phyloP scores from a whole-genome alignment of 306 rosid genomes.

The Corylus americana region DNA sequence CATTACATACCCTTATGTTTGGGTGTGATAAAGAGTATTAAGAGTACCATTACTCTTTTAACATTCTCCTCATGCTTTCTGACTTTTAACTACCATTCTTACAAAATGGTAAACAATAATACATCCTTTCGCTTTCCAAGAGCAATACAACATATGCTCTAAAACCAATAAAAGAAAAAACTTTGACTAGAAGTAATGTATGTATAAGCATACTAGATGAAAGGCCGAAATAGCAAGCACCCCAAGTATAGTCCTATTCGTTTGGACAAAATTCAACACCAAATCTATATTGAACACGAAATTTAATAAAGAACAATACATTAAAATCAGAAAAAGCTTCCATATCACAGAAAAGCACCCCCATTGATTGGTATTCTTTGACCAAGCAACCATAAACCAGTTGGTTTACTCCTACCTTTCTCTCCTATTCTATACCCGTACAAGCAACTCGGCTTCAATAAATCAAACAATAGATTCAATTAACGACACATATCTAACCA shows the following conservation, averaged over 20 bases:
- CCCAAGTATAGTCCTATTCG: not conserved
- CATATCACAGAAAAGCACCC: not conserved
- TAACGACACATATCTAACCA: no score
- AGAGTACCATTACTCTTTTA: no score
- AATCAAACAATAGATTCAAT: no score
- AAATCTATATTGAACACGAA: not conserved
- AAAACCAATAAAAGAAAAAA: not conserved
- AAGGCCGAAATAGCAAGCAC: not conserved
- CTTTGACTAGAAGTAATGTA: not conserved
- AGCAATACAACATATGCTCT: not conserved
- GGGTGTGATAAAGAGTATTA: no score
- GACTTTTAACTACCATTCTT: not conserved
- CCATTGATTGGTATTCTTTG: not conserved
- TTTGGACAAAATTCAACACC: not conserved
- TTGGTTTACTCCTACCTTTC: not conserved
- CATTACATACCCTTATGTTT: no score
- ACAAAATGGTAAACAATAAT: not conserved
- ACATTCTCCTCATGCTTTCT: not conserved
- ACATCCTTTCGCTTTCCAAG: not conserved
- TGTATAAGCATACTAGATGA: no score
- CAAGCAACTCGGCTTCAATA: no score
- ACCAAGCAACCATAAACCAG: constrained; percentile 3
- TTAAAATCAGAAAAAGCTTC: not conserved
- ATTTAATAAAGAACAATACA: not conserved
- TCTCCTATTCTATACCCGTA: no score